These are phyloP conservation scores for Monilinia fructicola DNA, from an alignment of 2,329 filamentous ascomycete genomes.

Conservation along the genomic window DNA sequence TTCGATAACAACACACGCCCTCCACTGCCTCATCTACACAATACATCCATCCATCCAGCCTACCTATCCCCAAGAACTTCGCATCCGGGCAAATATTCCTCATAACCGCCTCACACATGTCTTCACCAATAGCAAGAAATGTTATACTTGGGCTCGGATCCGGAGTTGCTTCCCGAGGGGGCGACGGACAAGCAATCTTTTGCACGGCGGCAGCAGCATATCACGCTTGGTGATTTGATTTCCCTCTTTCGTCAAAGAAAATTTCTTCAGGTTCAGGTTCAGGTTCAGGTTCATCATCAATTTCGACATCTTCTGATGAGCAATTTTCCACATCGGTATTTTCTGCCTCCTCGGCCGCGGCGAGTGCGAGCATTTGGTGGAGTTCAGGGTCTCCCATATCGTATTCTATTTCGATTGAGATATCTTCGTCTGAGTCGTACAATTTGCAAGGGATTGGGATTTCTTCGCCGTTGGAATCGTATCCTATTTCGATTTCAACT, in stretches of 20 bases:
- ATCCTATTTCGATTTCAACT: neutral
- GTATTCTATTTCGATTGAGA: neutral
- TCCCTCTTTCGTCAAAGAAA: neutral
- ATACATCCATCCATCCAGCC: conserved; percentile 11
- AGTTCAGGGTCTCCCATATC: neutral
- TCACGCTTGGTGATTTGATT: neutral
- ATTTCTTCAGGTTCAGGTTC: neutral
- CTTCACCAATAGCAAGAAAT: neutral
- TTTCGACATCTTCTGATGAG: neutral
- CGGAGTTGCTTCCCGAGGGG: neutral
- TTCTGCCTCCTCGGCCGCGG: neutral
- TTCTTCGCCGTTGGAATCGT: neutral
- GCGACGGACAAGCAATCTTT: neutral
- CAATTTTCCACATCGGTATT: neutral
- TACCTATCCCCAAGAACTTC: neutral
- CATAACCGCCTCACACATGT: neutral
- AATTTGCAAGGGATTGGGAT: neutral
- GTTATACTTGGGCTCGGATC: neutral
- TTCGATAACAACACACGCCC: conserved; percentile 4
- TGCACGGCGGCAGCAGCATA: too few relatives aligned
- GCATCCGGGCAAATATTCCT: neutral
- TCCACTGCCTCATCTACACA: neutral
- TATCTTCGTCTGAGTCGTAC: neutral
- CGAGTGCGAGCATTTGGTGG: too few relatives aligned
- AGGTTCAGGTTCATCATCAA: neutral